Base-by-base conservation (phyloP, 306 rosid genomes). In the Purshia tridentata region DNA sequence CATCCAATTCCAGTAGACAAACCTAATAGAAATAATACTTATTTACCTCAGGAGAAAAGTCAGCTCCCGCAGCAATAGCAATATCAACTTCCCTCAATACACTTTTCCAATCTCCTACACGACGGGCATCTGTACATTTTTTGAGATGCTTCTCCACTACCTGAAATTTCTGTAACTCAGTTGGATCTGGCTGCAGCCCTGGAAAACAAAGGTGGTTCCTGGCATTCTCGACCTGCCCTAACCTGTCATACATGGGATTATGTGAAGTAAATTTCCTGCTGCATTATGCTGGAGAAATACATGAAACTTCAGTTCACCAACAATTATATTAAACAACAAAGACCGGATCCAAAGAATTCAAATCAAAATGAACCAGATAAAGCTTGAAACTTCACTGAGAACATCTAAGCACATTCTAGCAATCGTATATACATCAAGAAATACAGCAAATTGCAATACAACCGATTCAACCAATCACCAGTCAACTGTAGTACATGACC, bases 161-260 rank as follows among this genome's bases (percentile, higher is more conserved):
- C 86, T 89, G 90, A 80, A 94, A 66, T 84, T 85, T 91, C 67
- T 83, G 90, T 80, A 85, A 78, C 89, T 89, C 96, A 0, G 50
- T 55, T 4, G 77, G 84, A 86, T 88, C 97, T 2, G 77, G 82
- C 47, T 77, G 86, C 75, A 78, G 65, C 69, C 91, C 89, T 0
- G 81, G 89, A 77, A 68, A 72, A 81, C 72, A 81, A 20, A 89
- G 86, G 71, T 94, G 92, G 78, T 70, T 78, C 88, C 90, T 81
- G 12, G 96, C 90, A 86, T 91, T 86, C 72, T 94, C 98, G 45
- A 88, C 88, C 74, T 85, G 96, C 61, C 98, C 98, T 75, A 94
- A 85, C 85, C 98, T 91, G 92, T 65, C 29, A 80, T 14, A 35
- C 45, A 75, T 72, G 10, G 19, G 9, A 51, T 56, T 51, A 46